Base-by-base conservation (phyloP, 495 filamentous ascomycete species). In the Penicillium antarcticum region DNA sequence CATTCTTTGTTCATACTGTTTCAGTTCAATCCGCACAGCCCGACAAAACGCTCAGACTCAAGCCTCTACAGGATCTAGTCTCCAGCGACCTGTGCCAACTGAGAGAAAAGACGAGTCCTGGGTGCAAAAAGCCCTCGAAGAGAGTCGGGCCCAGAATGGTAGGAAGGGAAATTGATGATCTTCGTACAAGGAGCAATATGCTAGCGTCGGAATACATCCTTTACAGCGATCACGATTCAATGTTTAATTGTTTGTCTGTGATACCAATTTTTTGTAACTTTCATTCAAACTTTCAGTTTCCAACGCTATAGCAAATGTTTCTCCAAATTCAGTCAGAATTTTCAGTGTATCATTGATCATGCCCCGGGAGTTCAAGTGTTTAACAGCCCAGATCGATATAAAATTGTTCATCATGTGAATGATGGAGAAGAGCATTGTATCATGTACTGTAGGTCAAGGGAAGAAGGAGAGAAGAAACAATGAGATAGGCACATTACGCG, bases 331-430 rank as follows among this genome's bases (percentile, higher is more conserved):
- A 58, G 63, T 73, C 70, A 73, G 70, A 73, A 73, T 73, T 73
- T 73, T 73, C 70, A 73, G 70, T 73, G 70, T 73, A 72, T 73
- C 56, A 68, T 68, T 64, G 64, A 65, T 73, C 70, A 72, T 65
- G 24, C 63, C n/a, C 70, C 69, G 56, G 61, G 53, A 55, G 57
- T 63, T 51, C 37, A 65, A 62, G 53, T 63, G 56, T 61, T 56
- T 57, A 55, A 60, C 57, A 57, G 46, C 65, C 53, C 53, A 63
- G 69, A 65, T 67, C 64, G 67, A 63, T 65, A 65, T 66, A 45
- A 58, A 60, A 63, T 63, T 56, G 51, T 66, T 73, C 70, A 73
- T 73, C 70, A 72, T 69, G 49, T 59, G 33, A 56, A 63, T 57
- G 51, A 45, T 45, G 36, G 56, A 46, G 51, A 44, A 39, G 41